phyloP scores from a whole-genome alignment of 2,329 filamentous ascomycete species.

The Salinomyces thailandicus region DNA sequence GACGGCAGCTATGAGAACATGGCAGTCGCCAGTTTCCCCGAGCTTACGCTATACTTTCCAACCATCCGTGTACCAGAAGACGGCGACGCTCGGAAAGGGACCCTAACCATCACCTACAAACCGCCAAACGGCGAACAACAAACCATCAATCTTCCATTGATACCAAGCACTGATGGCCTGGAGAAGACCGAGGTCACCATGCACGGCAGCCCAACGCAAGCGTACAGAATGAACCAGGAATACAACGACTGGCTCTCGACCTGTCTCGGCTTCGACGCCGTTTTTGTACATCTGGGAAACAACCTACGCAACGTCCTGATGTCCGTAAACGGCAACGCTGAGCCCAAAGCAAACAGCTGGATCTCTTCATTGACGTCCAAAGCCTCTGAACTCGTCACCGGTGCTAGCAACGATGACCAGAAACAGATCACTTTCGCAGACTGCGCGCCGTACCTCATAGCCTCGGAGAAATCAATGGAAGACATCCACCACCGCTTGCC shows the following conservation, averaged over 20 bases:
- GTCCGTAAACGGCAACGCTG: constrained; percentile 17
- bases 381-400: constrained; percentile 5
- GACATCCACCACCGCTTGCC: constrained; percentile 45
- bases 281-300: constrained; percentile 35
- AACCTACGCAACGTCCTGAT: constrained; percentile 32
- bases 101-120: constrained; percentile 31
- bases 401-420: constrained; percentile 6
- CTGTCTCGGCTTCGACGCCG: constrained; percentile 34
- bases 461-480: constrained; percentile 58
- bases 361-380: constrained; percentile 18
- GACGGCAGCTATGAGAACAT: constrained; percentile 31
- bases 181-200: constrained; percentile 32
- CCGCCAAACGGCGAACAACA: constrained; percentile 24
- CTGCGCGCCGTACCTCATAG: constrained; percentile 62
- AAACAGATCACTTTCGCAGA: constrained; percentile 59
- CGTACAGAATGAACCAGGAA: constrained; percentile 32
- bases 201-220: constrained; percentile 33
- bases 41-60: constrained; percentile 34
- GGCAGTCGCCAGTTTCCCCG: constrained; percentile 29
- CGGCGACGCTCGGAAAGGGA: constrained; percentile 19
- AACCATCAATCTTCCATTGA: constrained; percentile 30
- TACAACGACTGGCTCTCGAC: constrained; percentile 35
- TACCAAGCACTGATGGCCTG: constrained; percentile 28
- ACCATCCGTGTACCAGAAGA: constrained; percentile 24
- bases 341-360: constrained; percentile 19